These are phyloP conservation scores for Kodamaea fukazawae DNA, from an alignment of 805 yeast genomes.

Conservation along the genomic window DNA sequence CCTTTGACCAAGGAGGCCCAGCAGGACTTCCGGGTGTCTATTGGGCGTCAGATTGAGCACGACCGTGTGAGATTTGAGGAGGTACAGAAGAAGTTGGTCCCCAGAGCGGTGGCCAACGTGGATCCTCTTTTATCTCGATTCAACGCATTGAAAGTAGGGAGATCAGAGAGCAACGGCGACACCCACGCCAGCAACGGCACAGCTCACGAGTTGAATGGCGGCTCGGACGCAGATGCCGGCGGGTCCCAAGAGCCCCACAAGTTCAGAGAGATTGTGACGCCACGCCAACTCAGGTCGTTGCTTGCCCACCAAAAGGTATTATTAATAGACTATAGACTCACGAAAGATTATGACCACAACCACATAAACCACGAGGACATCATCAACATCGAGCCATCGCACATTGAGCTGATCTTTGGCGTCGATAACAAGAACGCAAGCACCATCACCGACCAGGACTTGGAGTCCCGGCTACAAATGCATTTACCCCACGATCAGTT, in stretches of 20 bases:
- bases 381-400: slow-evolving; percentile 70
- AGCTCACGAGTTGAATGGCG: neutral
- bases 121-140: slow-evolving; percentile 29
- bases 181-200: too few relatives aligned
- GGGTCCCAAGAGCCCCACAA: neutral
- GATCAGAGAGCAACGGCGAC: neutral
- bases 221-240: neutral
- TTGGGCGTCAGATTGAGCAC: slow-evolving; percentile 5
- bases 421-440: slow-evolving; percentile 27
- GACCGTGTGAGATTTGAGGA: slow-evolving; percentile 3
- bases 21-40: slow-evolving; percentile 8
- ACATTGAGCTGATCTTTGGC: slow-evolving; percentile 16
- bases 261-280: slow-evolving; percentile 5
- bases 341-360: slow-evolving; percentile 54
- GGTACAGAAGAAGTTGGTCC: slow-evolving; percentile 2
- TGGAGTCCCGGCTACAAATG: slow-evolving; percentile 59
- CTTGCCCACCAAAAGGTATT: slow-evolving; percentile 33
- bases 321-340: slow-evolving; percentile 70
- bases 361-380: slow-evolving; percentile 62
- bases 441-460: slow-evolving; percentile 54
- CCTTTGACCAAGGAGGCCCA: slow-evolving; percentile 2
- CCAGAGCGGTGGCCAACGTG: neutral
- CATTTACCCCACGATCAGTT: slow-evolving; percentile 58
- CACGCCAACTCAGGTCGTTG: slow-evolving; percentile 1
- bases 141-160: slow-evolving; percentile 16